Evolutionary conservation across 2,329 filamentous ascomycete species (phyloP), one percentile per base, ranked within the genome.

Genomic region (Trichoderma endophyticum): DNA sequence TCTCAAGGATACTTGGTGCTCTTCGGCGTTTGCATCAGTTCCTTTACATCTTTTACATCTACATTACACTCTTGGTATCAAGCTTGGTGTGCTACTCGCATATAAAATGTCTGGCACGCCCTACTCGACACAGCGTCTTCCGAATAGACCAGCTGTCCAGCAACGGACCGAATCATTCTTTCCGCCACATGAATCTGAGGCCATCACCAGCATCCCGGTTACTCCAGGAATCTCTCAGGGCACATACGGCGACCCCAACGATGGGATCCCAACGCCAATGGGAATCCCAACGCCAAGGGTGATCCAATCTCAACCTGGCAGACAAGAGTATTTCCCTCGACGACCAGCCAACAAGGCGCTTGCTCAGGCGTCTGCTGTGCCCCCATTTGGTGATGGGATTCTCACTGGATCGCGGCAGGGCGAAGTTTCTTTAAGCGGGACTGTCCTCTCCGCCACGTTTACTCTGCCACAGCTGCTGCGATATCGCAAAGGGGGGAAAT

Each of bases 361-460:
- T 14, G 15, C 63, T 66, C 63, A 28, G 8, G 5, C 48, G 24
- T 48, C 36, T 51, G 7, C 61, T 28, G 12, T n/a, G 15, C 26
- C 62, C 5, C 62, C 30, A 51, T 26, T 65, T 15, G 6, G 15
- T 32, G 30, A 54, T 51, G 43, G 43, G n/a, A n/a, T 21, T 43
- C 18, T 32, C 30, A 6, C 12, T 14, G 18, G n/a, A 34, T 21
- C 34, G 15, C 6, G 60, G 24, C 51, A 36, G 15, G 62, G 36
- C 15, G 60, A 43, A 2, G 11, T 39, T 48, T 51, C 34, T 3
- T 26, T 63, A 14, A 89, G 85, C 73, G 89, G 89, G 12, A 89
- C 88, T 77, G 85, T 91, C 74, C 89, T 91, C 74, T 90, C 89
- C 4, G 88, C 86, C 12, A 90, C 88, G 11, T 90, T 90, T 74